phyloP scores from a whole-genome alignment of 1,139 yeast genomes.

The Pneumocystis sp. region DNA sequence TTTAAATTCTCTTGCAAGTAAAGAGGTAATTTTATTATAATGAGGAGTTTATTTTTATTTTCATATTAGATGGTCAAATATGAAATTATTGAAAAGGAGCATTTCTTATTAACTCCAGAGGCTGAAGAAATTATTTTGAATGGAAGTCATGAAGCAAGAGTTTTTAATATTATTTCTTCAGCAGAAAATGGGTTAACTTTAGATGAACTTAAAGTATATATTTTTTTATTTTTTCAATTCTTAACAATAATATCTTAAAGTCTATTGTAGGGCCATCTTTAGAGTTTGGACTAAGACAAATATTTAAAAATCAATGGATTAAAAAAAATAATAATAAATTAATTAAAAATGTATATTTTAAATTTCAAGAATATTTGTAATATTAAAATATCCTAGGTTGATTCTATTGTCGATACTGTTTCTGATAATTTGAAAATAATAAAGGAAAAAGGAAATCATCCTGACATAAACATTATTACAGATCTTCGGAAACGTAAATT shows the following conservation, averaged over 20 bases:
- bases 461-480: slow-evolving; percentile 43
- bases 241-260: not conserved
- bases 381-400: slow-evolving; percentile 21
- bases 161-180: slow-evolving; percentile 60
- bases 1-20: not conserved
- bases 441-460: slow-evolving; percentile 44
- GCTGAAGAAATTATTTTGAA: slow-evolving; percentile 61
- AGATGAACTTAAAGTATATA: slow-evolving; percentile 45
- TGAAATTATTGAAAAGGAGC: slow-evolving; percentile 57
- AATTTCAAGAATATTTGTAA: not conserved
- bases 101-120: slow-evolving; percentile 64
- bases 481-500: slow-evolving; percentile 93
- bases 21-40: not conserved
- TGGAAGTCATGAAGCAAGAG: slow-evolving; percentile 84
- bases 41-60: not conserved
- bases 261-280: slow-evolving; percentile 29
- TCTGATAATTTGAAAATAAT: slow-evolving; percentile 51
- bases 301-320: slow-evolving; percentile 97
- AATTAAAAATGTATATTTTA: slow-evolving; percentile 31
- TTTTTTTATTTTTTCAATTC: not conserved
- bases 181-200: slow-evolving; percentile 69
- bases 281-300: slow-evolving; percentile 88
- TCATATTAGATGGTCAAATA: slow-evolving; percentile 48
- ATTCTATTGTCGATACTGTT: slow-evolving; percentile 37
- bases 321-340: slow-evolving; percentile 71